phyloP scores from a whole-genome alignment of 2,329 filamentous ascomycete species.

The Corniculantispora saksenae region DNA sequence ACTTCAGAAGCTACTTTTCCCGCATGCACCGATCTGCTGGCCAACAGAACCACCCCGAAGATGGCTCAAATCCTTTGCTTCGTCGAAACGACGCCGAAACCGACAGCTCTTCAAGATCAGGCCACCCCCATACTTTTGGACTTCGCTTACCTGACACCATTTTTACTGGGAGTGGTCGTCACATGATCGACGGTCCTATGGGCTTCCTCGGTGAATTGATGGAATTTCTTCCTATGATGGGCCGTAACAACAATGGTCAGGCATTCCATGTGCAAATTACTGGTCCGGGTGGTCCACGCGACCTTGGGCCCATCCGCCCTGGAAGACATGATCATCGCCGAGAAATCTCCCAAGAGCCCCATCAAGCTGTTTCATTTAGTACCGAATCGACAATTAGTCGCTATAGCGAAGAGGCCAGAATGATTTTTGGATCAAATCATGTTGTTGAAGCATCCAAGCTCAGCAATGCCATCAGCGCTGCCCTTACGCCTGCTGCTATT shows the following conservation, averaged over 20 bases:
- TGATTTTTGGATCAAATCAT: constrained; percentile 73
- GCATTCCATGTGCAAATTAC: constrained; percentile 63
- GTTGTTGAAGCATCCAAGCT: constrained; percentile 68
- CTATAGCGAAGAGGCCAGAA: constrained; percentile 86
- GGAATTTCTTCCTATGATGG: constrained; percentile 52
- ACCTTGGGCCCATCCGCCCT: constrained; percentile 46
- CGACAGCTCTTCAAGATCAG: constrained; percentile 50
- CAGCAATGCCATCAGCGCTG: constrained; percentile 66
- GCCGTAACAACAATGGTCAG: constrained; percentile 47
- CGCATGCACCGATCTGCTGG: constrained; percentile 55
- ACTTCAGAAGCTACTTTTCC: constrained; percentile 52
- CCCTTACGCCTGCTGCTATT: constrained; percentile 81
- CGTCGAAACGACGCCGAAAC: constrained; percentile 57
- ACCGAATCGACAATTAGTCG: constrained; percentile 71
- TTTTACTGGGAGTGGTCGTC: constrained; percentile 39
- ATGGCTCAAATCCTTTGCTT: constrained; percentile 84
- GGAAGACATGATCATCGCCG: constrained; percentile 50
- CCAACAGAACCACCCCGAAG: constrained; percentile 61
- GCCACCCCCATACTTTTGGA: constrained; percentile 56
- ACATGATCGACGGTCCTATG: constrained; percentile 51
- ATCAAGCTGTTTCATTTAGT: constrained; percentile 75
- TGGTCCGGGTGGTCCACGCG: constrained; percentile 49
- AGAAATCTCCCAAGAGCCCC: constrained; percentile 58
- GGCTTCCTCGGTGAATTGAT: constrained; percentile 58
- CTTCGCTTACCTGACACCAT: constrained; percentile 49